phyloP scores from a whole-genome alignment of 345 rosid genomes.

The Noccaea bulbosa region DNA sequence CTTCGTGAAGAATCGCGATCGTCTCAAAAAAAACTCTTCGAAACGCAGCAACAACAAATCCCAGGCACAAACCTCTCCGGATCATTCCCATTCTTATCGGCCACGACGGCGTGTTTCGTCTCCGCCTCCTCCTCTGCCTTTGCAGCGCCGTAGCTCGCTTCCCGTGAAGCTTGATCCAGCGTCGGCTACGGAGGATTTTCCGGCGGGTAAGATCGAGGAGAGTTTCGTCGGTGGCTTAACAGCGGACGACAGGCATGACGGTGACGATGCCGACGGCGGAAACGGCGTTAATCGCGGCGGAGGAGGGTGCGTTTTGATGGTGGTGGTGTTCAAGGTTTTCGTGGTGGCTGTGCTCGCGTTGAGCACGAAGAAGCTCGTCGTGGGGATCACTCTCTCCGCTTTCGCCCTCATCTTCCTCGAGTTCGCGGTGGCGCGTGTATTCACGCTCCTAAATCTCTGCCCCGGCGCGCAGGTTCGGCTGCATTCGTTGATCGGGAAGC shows the following conservation, averaged over 20 bases:
- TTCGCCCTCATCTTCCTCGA: slow-evolving; percentile 60
- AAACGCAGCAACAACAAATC: slow-evolving; percentile 40
- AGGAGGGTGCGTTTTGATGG: slow-evolving; percentile 38
- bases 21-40: slow-evolving; percentile 55
- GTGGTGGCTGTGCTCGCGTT: slow-evolving; percentile 60
- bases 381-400: slow-evolving; percentile 69
- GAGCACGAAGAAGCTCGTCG: slow-evolving; percentile 54
- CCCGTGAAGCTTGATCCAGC: slow-evolving; percentile 25
- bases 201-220: slow-evolving; percentile 27
- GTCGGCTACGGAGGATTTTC: slow-evolving; percentile 1
- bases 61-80: slow-evolving; percentile 4
- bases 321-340: slow-evolving; percentile 49
- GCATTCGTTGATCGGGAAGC: slow-evolving; percentile 29
- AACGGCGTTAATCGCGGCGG: slow-evolving; percentile 4
- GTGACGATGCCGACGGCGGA: neutral
- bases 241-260: neutral
- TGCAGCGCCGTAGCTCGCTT: slow-evolving; percentile 22
- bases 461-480: slow-evolving; percentile 22
- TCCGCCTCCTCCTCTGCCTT: slow-evolving; percentile 24
- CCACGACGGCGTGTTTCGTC: slow-evolving; percentile 22
- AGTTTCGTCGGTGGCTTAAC: neutral
- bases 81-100: neutral
- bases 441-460: slow-evolving; percentile 42
- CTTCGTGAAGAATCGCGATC: slow-evolving; percentile 79
- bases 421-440: slow-evolving; percentile 44